Conservation (phyloP, 106 monocot species). For the Chionographis japonica region DNA sequence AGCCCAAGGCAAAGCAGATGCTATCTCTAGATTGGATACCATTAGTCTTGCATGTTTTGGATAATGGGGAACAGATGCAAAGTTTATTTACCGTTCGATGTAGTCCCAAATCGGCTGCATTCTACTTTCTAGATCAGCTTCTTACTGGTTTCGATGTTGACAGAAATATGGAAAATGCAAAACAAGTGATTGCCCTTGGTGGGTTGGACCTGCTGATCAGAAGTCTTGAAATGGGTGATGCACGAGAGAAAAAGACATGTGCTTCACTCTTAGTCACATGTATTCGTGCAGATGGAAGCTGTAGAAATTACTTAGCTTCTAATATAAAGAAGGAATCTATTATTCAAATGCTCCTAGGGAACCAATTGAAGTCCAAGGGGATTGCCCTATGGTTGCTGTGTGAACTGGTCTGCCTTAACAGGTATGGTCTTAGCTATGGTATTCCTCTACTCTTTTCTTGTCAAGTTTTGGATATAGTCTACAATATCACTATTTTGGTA, state of each 20-base stretch:
- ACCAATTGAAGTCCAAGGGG: constrained; percentile 53
- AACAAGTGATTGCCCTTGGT: constrained; percentile 58
- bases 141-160: constrained; percentile 69
- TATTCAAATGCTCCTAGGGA: constrained; percentile 58
- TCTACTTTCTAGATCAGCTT: constrained; percentile 72
- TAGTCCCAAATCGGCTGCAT: constrained; percentile 59
- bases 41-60: constrained; percentile 44
- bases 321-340: constrained; percentile 69
- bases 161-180: constrained; percentile 74
- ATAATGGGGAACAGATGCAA: constrained; percentile 45
- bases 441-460: neutral
- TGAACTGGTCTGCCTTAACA: constrained; percentile 61
- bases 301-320: constrained; percentile 48
- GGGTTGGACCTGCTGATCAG: constrained; percentile 48
- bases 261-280: constrained; percentile 51
- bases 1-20: constrained; percentile 83
- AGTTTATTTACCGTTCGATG: constrained; percentile 52
- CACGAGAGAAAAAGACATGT: constrained; percentile 39
- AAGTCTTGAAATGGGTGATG: constrained; percentile 58
- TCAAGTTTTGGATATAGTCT: neutral
- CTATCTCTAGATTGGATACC: constrained; percentile 71
- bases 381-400: constrained; percentile 54
- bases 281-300: constrained; percentile 59
- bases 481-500: neutral
- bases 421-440: constrained; percentile 22